Evolutionary conservation across 768 basidiomycete genomes (phyloP).

Genomic region (Macrolepiota dolichaula): DNA sequence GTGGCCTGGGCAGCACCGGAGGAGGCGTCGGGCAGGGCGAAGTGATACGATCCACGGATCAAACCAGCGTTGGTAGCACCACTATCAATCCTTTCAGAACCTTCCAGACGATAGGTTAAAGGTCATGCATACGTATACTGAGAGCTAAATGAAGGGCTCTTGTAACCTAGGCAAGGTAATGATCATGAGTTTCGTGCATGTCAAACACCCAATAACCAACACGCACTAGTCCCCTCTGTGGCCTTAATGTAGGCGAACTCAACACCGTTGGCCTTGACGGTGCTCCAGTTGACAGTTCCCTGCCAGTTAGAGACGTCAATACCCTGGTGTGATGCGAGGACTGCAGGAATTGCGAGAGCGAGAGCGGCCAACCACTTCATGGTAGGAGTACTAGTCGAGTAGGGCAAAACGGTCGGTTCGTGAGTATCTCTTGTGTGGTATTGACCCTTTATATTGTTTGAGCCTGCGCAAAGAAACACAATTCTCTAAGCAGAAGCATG

Average conservation of each 20-base stretch:
- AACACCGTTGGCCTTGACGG: constrained; percentile 47
- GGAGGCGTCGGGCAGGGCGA: constrained; percentile 50
- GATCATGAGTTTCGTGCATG: neutral
- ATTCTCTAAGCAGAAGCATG: too few relatives aligned
- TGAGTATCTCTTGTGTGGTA: neutral
- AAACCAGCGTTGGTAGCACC: constrained; percentile 54
- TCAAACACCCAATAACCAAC: neutral
- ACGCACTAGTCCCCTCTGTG: constrained; percentile 54
- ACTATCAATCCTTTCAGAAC: constrained; percentile 25
- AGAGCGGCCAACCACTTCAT: neutral
- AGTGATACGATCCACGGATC: constrained; percentile 61
- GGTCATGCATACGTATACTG: constrained; percentile 20
- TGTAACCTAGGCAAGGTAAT: constrained; percentile 26
- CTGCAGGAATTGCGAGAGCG: neutral
- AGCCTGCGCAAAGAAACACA: neutral
- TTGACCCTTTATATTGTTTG: neutral
- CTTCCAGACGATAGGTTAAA: neutral
- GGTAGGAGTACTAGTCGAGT: neutral
- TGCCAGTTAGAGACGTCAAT: neutral
- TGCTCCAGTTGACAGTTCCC: neutral
- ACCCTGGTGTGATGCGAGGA: neutral
- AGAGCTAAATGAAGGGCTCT: constrained; percentile 37
- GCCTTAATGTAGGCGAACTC: constrained; percentile 66
- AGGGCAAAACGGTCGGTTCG: neutral
- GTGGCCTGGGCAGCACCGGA: constrained; percentile 58